Evolutionary conservation across 139 green algal species (phyloP), one percentile per base, ranked within the genome.

Genomic region (Pleodorina starrii): DNA sequence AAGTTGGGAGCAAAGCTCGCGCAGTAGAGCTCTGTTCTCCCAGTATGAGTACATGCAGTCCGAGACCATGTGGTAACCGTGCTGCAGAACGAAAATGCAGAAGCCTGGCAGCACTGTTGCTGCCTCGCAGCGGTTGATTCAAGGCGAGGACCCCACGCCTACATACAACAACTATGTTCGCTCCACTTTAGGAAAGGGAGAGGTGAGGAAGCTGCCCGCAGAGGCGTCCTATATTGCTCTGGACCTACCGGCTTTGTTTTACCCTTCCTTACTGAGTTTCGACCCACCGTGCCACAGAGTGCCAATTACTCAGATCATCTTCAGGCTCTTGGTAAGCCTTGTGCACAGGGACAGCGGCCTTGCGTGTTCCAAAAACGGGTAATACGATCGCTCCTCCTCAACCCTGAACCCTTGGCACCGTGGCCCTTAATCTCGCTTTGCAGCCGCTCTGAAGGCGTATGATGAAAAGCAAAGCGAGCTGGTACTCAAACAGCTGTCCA

Each of bases 101-200:
- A 73, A 73, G 54, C 54, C 78, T 40, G n/a, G n/a, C n/a, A n/a
- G n/a, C n/a, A n/a, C n/a, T n/a, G n/a, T n/a, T n/a, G n/a, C n/a
- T n/a, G 11, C 48, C 35, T 21, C 32, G 12, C 48, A 80, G 72
- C 54, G 54, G 29, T 32, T 66, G 54, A 21, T 25, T 66, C 54
- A 66, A 66, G 80, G 59, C 10, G 80, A 87, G 29, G 82, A 88
- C 32, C 82, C 87, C 9, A 71, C 50, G 11, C 89, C 89, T 32
- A 84, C 84, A 2, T 85, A 86, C 12, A 92, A 92, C 60, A 82
- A 66, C 9, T 92, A 81, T 29, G 82, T 92, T 32, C 40, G 69
- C 9, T 29, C 25, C 14, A 90, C 90, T 23, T 25, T 90, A 4
- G 71, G 68, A 12, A 92, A 92, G 57, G 71, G 69, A 7, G 90